Base-by-base conservation (phyloP, 1,284 basidiomycete genomes). In the Sporisorium graminicola region DNA sequence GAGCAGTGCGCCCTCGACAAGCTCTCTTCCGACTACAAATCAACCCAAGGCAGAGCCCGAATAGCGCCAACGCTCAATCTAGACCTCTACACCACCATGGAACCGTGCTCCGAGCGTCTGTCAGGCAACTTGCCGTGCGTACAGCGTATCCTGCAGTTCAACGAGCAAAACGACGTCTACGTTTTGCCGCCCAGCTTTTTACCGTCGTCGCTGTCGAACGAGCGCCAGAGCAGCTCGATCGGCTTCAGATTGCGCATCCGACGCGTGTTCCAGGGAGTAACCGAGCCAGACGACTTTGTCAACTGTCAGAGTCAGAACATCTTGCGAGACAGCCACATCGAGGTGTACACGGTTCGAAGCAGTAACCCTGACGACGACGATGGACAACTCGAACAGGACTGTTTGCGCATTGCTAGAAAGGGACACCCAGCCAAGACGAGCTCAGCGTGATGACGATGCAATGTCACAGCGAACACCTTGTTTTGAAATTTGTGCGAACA, bases 281-380 rank as follows among this genome's bases (percentile, higher is more conserved):
- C 91, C 59, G 97, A 99, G 86, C 97, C 97, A 7, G 91, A 91
- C 59, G 97, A 99, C 86, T 99, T 98, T 86, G 96, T 99, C 9
- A 88, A 91, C 22, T 98, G 96, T 83, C 92, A 96, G 84, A 95
- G 96, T 4, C 92, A 93, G 16, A 88, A 88, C 74, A 91, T 91
- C 77, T 86, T 99, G 72, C 89, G 88, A 79, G 89, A 92, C 40
- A 91, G 91, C 5, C 93, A 93, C 1, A 89, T 96, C 4, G 88
- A 92, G 49, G 91, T 99, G 0, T 81, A 91, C 29, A 92, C 93
- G 88, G 84, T 96, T 13, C 33, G 43, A 16, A 51, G 64, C 2
- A 29, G 27, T 10, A 8, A 50, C 12, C n/a, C 40, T 16, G 31
- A 18, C n/a, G 27, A 57, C 33, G 42, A 50, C 5, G 50, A 61